These are phyloP conservation scores for Gossypium thurberi DNA, from an alignment of 345 rosid species.

Conservation along the genomic window DNA sequence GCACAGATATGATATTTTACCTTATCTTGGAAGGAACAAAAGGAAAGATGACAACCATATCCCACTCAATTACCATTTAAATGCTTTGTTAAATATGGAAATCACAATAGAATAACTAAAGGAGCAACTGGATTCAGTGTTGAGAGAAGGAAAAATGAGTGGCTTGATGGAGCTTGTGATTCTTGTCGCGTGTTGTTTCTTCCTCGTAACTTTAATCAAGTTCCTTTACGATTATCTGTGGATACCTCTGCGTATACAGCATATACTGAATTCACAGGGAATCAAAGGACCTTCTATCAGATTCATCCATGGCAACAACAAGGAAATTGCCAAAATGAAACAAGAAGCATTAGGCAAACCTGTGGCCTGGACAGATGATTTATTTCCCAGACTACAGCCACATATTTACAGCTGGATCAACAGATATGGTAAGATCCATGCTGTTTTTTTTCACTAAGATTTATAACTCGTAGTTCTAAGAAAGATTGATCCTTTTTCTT, in stretches of 20 bases:
- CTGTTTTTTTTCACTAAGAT: background rate
- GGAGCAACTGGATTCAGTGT: too few species aligned
- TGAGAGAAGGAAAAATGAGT: background rate
- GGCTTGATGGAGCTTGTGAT: slow-evolving; percentile 2
- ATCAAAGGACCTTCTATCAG: slow-evolving; percentile 31
- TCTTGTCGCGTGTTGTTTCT: slow-evolving; percentile 6
- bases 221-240: slow-evolving; percentile 22
- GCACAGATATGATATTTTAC: too few species aligned
- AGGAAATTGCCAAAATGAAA: slow-evolving; percentile 13
- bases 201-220: slow-evolving; percentile 10
- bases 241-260: slow-evolving; percentile 21
- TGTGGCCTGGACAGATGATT: slow-evolving; percentile 15
- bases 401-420: slow-evolving; percentile 24
- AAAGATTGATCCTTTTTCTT: background rate
- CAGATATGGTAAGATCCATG: slow-evolving; percentile 14
- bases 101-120: too few species aligned
- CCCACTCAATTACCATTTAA: too few species aligned
- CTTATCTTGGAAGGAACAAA: too few species aligned
- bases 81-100: too few species aligned
- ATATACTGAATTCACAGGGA: slow-evolving; percentile 15
- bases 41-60: too few species aligned
- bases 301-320: slow-evolving; percentile 35
- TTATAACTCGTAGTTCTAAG: background rate
- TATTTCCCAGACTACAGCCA: slow-evolving; percentile 21
- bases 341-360: slow-evolving; percentile 8